These are phyloP conservation scores for Simplicillium sp. DNA, from an alignment of 2,329 filamentous ascomycete species.

Conservation along the genomic window DNA sequence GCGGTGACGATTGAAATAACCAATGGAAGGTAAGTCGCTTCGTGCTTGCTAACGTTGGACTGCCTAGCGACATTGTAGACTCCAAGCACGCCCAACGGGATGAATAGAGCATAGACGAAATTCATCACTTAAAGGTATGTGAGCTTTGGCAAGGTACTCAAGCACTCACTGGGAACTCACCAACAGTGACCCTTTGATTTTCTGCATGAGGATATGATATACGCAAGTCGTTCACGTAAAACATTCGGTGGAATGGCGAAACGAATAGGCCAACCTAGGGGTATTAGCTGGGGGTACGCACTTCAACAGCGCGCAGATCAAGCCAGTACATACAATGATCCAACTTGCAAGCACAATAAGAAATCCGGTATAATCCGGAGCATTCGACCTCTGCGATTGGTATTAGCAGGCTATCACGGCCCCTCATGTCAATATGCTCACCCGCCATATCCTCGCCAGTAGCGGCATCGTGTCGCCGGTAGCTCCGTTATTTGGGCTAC, in stretches of 20 bases:
- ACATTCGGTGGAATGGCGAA: constrained; percentile 90
- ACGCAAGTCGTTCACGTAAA: constrained; percentile 73
- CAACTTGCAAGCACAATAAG: constrained; percentile 59
- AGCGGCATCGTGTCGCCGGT: not conserved
- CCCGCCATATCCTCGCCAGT: not conserved
- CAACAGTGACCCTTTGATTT: constrained; percentile 71
- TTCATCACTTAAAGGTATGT: constrained; percentile 46
- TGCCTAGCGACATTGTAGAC: constrained; percentile 53
- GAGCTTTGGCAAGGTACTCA: not conserved
- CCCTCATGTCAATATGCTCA: not conserved
- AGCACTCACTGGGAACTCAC: constrained; percentile 33
- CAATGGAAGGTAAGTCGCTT: constrained; percentile 77
- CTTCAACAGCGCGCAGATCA: too few relatives aligned
- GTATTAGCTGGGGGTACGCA: not conserved
- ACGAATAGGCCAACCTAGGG: constrained; percentile 29
- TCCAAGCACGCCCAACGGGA: constrained; percentile 60
- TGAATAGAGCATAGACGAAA: constrained; percentile 65
- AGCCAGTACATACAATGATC: constrained; percentile 39
- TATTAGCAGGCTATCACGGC: too few relatives aligned
- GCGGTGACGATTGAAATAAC: constrained; percentile 68
- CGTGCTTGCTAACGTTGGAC: constrained; percentile 66
- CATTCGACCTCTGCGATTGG: constrained; percentile 61
- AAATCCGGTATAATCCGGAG: constrained; percentile 79
- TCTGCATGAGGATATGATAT: constrained; percentile 83
- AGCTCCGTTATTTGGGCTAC: too few relatives aligned